Base-by-base conservation (phyloP, 2,329 filamentous ascomycete genomes). In the Alternaria gansuensis region DNA sequence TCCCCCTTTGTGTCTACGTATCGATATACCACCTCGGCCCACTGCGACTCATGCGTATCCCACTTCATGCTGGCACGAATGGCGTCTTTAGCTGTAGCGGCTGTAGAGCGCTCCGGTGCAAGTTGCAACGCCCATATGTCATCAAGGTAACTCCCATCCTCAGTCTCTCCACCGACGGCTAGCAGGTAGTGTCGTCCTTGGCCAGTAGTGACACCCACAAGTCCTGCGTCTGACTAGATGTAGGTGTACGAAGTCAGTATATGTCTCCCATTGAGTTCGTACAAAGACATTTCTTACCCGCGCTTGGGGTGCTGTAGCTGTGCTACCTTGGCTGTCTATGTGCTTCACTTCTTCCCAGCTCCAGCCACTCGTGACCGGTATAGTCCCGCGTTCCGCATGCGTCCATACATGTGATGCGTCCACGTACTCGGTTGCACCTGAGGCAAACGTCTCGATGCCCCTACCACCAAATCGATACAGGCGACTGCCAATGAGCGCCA, bases 81-180 rank as follows among this genome's bases (percentile, higher is more conserved):
- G 9, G 75, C 74, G 62, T 86, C 84, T 69, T 86, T 86, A 28
- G 81, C 73, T 11, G 78, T 78, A 7, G 84, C 83, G 0, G 81
- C 79, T 11, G 77, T 82, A 33, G 79, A 75, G 2, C 76, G 76
- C 29, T 81, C 79, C 0, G 83, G 77, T 3, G 81, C 79, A 3
- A 86, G 73, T 66, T 86, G 84, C 56, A 85, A 78, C 1, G 82
- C 78, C 83, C 83, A 86, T 3, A 85, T 77, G 59, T 85, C 84
- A 41, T 70, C 74, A 9, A 77, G 58, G 24, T 67, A 69, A 8
- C 64, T 68, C n/a, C 61, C 59, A 23, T 61, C 62, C 28, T 72
- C 69, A 11, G 62, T 60, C 17, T 78, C 75, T 6, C 84, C 84
- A 13, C 84, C 81, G 54, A 85, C 71, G 39, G 83, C 81, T 2